Percentiles rank a stretch among this genome's conserved stretches.
Conservation (phyloP, 2,329 filamentous ascomycete species). For the Penicillium sp. region DNA sequence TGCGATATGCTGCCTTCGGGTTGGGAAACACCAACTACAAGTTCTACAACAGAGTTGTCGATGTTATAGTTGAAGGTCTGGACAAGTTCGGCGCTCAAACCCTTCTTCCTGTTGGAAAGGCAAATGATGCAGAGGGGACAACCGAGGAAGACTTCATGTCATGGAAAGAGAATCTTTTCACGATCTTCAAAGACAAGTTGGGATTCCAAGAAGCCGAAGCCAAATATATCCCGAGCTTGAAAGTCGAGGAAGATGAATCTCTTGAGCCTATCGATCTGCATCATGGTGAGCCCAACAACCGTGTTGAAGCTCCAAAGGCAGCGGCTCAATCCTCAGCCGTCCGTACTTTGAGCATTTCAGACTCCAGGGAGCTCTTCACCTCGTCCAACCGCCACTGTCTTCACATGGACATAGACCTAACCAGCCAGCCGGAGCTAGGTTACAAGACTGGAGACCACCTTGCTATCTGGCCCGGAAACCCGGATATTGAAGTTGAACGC, state of each 20-base stretch:
- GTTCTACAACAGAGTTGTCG: constrained; percentile 94
- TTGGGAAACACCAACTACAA: constrained; percentile 94
- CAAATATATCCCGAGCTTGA: constrained; percentile 82
- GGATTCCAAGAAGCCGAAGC: constrained; percentile 83
- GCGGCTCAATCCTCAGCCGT: constrained; percentile 68
- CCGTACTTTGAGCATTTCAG: constrained; percentile 80
- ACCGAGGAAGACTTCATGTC: constrained; percentile 96
- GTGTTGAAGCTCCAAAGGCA: constrained; percentile 72
- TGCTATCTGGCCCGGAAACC: constrained; percentile 87
- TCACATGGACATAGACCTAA: constrained; percentile 85
- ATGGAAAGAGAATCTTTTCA: constrained; percentile 96
- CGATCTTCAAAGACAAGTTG: constrained; percentile 71
- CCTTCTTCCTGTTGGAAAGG: constrained; percentile 80
- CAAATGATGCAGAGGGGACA: constrained; percentile 83
- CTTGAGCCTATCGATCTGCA: constrained; percentile 75
- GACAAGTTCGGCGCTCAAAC: constrained; percentile 72
- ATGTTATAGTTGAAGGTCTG: constrained; percentile 75
- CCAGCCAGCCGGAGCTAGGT: constrained; percentile 70
- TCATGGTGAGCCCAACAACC: constrained; percentile 80
- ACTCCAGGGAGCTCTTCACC: constrained; percentile 77
- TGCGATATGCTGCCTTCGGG: constrained; percentile 83
- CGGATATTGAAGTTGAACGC: constrained; percentile 79
- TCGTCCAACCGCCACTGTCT: constrained; percentile 81
- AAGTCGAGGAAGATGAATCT: constrained; percentile 70
- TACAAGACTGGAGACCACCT: constrained; percentile 94